Conservation (phyloP, 78 protist species). For the Dictyostelium citrinum region DNA sequence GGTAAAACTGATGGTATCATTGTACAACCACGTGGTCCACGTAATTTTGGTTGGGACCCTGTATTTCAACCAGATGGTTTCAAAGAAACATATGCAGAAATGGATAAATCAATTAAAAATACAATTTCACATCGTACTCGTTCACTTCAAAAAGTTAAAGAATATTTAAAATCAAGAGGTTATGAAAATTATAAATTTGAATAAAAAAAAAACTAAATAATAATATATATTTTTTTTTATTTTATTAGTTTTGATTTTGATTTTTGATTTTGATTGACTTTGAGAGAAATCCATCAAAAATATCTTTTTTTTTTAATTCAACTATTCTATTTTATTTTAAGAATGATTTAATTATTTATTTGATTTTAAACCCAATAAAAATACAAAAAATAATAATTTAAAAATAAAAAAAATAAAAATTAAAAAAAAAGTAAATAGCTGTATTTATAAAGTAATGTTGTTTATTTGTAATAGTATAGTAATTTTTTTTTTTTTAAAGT, state of each 20-base stretch:
- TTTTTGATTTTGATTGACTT: no score
- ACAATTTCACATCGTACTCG: constrained; percentile 92
- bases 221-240: no score
- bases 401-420: no score
- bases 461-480: neutral
- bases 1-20: constrained; percentile 89
- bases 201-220: neutral
- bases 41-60: constrained; percentile 95
- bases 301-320: no score
- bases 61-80: constrained; percentile 92
- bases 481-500: neutral
- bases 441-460: neutral
- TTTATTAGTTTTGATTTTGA: no score
- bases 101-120: constrained; percentile 89
- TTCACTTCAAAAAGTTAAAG: constrained; percentile 79
- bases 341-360: no score
- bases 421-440: neutral
- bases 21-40: constrained; percentile 92
- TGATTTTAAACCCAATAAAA: no score
- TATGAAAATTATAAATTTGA: neutral
- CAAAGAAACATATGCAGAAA: constrained; percentile 90
- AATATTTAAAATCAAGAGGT: constrained; percentile 1
- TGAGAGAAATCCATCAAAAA: no score
- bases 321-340: no score
- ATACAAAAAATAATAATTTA: no score